These are phyloP conservation scores for Tetracladium maxilliforme DNA, from an alignment of 2,329 filamentous ascomycete genomes.

Conservation along the genomic window DNA sequence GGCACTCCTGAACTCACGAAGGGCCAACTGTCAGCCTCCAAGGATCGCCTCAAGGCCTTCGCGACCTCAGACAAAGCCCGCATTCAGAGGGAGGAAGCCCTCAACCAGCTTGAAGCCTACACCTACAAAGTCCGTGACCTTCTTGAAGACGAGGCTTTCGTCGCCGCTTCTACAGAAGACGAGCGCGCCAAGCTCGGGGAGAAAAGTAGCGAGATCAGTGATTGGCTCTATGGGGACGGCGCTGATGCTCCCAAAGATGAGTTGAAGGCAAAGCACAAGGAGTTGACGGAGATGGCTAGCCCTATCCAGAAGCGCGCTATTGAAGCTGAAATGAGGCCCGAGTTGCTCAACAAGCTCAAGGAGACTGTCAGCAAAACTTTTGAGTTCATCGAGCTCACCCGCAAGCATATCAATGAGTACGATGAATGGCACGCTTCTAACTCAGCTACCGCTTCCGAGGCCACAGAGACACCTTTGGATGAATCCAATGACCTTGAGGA, in stretches of 20 bases:
- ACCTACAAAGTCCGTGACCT: slow-evolving; percentile 83
- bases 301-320: slow-evolving; percentile 64
- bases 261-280: slow-evolving; percentile 62
- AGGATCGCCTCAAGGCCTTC: slow-evolving; percentile 68
- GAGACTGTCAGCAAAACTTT: slow-evolving; percentile 58
- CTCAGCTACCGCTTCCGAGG: slow-evolving; percentile 30
- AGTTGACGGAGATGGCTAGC: slow-evolving; percentile 60
- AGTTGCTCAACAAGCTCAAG: slow-evolving; percentile 50
- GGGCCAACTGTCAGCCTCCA: slow-evolving; percentile 28
- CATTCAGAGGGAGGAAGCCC: slow-evolving; percentile 63
- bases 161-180: slow-evolving; percentile 51
- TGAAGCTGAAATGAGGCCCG: slow-evolving; percentile 59
- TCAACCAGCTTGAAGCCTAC: slow-evolving; percentile 87
- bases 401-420: slow-evolving; percentile 55
- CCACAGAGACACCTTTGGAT: slow-evolving; percentile 21
- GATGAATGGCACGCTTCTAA: slow-evolving; percentile 38
- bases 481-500: slow-evolving; percentile 71
- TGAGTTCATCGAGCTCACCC: slow-evolving; percentile 55
- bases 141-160: slow-evolving; percentile 62
- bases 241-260: slow-evolving; percentile 59
- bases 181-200: slow-evolving; percentile 53
- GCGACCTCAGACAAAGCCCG: slow-evolving; percentile 73
- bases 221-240: slow-evolving; percentile 87
- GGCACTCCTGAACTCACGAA: slow-evolving; percentile 34
- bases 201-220: slow-evolving; percentile 54